These are phyloP conservation scores for Macrocybe sp. DNA, from an alignment of 1,284 basidiomycete genomes.

Conservation along the genomic window DNA sequence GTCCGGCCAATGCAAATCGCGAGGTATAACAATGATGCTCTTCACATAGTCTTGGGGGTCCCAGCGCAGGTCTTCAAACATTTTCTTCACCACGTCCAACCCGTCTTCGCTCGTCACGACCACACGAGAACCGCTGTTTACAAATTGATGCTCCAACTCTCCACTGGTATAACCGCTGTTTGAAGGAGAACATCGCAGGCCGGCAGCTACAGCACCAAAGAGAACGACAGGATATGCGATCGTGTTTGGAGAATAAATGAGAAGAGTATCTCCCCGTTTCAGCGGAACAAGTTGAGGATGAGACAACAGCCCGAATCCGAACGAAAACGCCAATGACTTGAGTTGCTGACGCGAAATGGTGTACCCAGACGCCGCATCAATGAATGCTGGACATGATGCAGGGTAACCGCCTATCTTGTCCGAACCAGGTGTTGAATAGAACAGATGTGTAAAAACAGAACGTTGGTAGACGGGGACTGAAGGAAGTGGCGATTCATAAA, in stretches of 20 bases:
- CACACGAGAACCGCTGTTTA: conserved; percentile 38
- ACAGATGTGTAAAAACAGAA: conserved; percentile 40
- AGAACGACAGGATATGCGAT: conserved; percentile 46
- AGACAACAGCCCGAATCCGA: conserved; percentile 39
- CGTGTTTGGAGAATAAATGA: conserved; percentile 45
- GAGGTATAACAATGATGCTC: conserved; percentile 30
- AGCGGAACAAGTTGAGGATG: conserved; percentile 18
- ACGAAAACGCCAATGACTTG: conserved; percentile 35
- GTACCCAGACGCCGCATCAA: conserved; percentile 47
- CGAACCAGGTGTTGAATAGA: conserved; percentile 19
- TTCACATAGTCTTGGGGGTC: conserved; percentile 26
- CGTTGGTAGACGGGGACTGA: conserved; percentile 15
- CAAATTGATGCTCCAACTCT: conserved; percentile 34
- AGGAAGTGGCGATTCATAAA: conserved; percentile 20
- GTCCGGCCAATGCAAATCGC: conserved; percentile 4
- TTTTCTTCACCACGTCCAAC: conserved; percentile 28
- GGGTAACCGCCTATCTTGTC: conserved; percentile 26
- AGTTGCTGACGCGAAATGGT: conserved; percentile 42
- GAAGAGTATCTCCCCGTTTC: conserved; percentile 27
- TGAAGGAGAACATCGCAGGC: conserved; percentile 35
- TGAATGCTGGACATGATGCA: conserved; percentile 39
- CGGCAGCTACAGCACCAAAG: conserved; percentile 38
- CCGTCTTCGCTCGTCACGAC: conserved; percentile 41
- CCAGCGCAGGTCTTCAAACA: conserved; percentile 27
- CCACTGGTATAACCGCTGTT: conserved; percentile 35